Conservation (phyloP, 2,329 filamentous ascomycete genomes). For the Aurifilum marmelostoma region DNA sequence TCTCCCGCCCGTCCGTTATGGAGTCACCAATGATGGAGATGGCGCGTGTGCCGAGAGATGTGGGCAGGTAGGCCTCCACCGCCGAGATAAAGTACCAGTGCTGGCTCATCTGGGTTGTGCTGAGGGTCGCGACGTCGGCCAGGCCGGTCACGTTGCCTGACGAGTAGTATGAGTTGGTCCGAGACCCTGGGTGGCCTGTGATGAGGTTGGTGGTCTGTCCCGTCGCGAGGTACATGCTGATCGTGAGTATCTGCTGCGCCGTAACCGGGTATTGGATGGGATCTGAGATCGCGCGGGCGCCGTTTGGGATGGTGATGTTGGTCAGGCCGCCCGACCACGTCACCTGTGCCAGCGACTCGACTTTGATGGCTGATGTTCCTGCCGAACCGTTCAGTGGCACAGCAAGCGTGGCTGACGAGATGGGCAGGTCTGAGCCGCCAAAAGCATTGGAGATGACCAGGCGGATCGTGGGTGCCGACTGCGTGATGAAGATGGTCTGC, state of each 20-base stretch:
- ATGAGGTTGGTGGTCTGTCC: slow-evolving; percentile 59
- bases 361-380: slow-evolving; percentile 52
- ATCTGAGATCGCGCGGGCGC: slow-evolving; percentile 61
- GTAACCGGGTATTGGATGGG: slow-evolving; percentile 56
- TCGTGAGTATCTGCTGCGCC: slow-evolving; percentile 52
- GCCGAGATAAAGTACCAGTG: slow-evolving; percentile 64
- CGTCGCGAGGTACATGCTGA: slow-evolving; percentile 60
- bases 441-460: slow-evolving; percentile 66
- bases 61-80: slow-evolving; percentile 56
- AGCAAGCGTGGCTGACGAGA: slow-evolving; percentile 60
- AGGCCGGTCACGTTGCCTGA: slow-evolving; percentile 54
- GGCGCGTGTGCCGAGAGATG: slow-evolving; percentile 39
- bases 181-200: slow-evolving; percentile 64
- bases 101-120: slow-evolving; percentile 36
- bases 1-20: slow-evolving; percentile 67
- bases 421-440: slow-evolving; percentile 58
- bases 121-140: slow-evolving; percentile 41
- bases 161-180: slow-evolving; percentile 59
- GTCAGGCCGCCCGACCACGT: slow-evolving; percentile 57
- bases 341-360: slow-evolving; percentile 51
- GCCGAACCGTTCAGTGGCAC: slow-evolving; percentile 52
- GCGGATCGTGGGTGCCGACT: slow-evolving; percentile 56
- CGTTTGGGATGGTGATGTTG: slow-evolving; percentile 55
- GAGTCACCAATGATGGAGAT: slow-evolving; percentile 67
- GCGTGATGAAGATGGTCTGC: slow-evolving; percentile 62